These are phyloP conservation scores for Periglandula ipomoeae DNA, from an alignment of 2,329 filamentous ascomycete genomes.

Conservation along the genomic window DNA sequence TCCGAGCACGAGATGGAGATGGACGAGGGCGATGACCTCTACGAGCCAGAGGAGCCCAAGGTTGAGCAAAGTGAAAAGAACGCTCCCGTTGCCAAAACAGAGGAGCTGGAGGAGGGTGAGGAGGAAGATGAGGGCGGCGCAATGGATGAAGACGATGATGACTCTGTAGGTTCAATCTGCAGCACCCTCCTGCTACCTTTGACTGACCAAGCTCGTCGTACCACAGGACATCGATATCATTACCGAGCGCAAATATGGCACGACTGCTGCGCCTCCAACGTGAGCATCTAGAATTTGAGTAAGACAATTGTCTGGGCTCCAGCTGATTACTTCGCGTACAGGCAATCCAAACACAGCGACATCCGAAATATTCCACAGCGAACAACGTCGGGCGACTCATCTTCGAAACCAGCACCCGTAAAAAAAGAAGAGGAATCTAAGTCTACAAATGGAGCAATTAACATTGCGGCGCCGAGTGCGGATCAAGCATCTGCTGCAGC, in stretches of 20 bases:
- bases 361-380: conserved; percentile 57
- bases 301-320: not conserved
- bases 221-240: conserved; percentile 58
- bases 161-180: conserved; percentile 22
- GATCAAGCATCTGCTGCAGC: conserved; percentile 53
- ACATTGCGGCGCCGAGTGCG: conserved; percentile 34
- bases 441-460: conserved; percentile 16
- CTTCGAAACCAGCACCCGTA: conserved; percentile 33
- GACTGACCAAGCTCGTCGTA: not conserved
- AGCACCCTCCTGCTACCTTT: not conserved
- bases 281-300: no score
- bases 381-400: conserved; percentile 41
- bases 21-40: conserved; percentile 61
- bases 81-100: conserved; percentile 28
- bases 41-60: conserved; percentile 49
- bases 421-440: conserved; percentile 38
- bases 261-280: conserved; percentile 49
- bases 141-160: conserved; percentile 51
- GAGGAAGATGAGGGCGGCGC: conserved; percentile 53
- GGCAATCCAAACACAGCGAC: conserved; percentile 54
- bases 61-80: conserved; percentile 22
- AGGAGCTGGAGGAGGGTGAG: conserved; percentile 55
- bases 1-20: conserved; percentile 45
- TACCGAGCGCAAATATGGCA: conserved; percentile 56
- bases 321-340: conserved; percentile 17